A percentile compares a stretch with the other conserved stretches of the same genome.
Conservation (phyloP, 2,329 filamentous ascomycete species). For the Ceratocystis lukuohia region DNA sequence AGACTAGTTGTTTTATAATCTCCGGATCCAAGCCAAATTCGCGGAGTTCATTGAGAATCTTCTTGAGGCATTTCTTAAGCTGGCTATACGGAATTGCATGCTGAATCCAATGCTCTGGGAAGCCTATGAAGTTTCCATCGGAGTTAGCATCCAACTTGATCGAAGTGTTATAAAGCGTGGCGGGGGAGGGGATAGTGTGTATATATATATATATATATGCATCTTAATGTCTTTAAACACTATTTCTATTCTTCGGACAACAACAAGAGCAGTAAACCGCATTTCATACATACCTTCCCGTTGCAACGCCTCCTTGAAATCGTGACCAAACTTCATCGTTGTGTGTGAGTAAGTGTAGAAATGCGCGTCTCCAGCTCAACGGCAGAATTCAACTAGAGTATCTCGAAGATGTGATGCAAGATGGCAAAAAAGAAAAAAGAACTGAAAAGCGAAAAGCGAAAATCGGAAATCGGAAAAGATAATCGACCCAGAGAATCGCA, state of each 20-base stretch:
- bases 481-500: background rate
- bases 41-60: constrained; percentile 57
- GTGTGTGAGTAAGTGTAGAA: background rate
- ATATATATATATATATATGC: too few species aligned
- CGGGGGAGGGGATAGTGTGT: too few species aligned
- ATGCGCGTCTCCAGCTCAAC: background rate
- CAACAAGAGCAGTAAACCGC: too few species aligned
- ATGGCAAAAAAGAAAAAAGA: too few species aligned
- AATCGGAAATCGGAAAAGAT: background rate
- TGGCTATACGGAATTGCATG: constrained; percentile 71
- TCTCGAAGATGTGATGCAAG: background rate
- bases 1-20: constrained; percentile 53
- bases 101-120: constrained; percentile 57
- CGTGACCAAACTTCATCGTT: constrained; percentile 74
- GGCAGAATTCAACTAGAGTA: background rate
- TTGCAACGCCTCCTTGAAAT: constrained; percentile 56
- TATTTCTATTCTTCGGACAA: too few species aligned
- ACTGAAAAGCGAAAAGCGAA: too few species aligned
- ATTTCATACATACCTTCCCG: constrained; percentile 36
- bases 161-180: too few species aligned
- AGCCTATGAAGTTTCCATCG: constrained; percentile 34
- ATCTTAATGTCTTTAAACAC: too few species aligned
- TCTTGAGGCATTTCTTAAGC: constrained; percentile 81
- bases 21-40: constrained; percentile 58
- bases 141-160: background rate